These are phyloP conservation scores for Dittrichia graveolens DNA, from an alignment of 129 eudicot genomes.

Conservation along the genomic window DNA sequence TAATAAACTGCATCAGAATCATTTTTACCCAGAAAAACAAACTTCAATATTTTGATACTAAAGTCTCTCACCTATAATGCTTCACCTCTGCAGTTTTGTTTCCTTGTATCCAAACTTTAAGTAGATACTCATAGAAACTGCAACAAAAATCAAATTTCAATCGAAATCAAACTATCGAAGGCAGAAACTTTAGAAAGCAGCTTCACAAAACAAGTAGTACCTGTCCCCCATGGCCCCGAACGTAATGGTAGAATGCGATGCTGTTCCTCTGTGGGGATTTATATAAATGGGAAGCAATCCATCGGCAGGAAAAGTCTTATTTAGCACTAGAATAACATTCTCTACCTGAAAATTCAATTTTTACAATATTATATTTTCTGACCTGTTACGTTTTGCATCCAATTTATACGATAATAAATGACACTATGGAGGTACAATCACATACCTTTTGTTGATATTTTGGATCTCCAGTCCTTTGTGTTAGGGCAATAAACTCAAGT, in stretches of 20 bases:
- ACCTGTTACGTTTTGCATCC: constrained; percentile 1
- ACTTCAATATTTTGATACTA: not conserved
- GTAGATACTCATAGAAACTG: constrained; percentile 98
- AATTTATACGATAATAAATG: not conserved
- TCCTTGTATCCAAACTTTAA: constrained; percentile 99
- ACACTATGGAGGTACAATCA: constrained; percentile 16
- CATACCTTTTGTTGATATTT: constrained; percentile 93
- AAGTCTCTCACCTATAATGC: constrained; percentile 75
- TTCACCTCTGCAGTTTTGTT: constrained; percentile 80
- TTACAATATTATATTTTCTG: not conserved
- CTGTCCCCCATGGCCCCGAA: constrained; percentile 99
- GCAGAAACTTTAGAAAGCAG: constrained; percentile 1
- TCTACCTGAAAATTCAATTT: constrained; percentile 65
- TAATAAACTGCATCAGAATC: constrained; percentile 1
- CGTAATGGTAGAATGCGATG: constrained; percentile 85
- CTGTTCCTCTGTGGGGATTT: constrained; percentile 74
- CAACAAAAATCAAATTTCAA: constrained; percentile 29
- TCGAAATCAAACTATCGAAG: not conserved
- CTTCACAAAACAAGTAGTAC: constrained; percentile 35
- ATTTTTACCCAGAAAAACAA: not conserved
- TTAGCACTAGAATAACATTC: constrained; percentile 77
- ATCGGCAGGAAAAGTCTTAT: constrained; percentile 88
- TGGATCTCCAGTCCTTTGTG: constrained; percentile 92
- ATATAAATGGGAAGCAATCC: constrained; percentile 93
- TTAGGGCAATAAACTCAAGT: constrained; percentile 91